Conservation (phyloP, 177 flowering plant species). For the Vitis hybrid region DNA sequence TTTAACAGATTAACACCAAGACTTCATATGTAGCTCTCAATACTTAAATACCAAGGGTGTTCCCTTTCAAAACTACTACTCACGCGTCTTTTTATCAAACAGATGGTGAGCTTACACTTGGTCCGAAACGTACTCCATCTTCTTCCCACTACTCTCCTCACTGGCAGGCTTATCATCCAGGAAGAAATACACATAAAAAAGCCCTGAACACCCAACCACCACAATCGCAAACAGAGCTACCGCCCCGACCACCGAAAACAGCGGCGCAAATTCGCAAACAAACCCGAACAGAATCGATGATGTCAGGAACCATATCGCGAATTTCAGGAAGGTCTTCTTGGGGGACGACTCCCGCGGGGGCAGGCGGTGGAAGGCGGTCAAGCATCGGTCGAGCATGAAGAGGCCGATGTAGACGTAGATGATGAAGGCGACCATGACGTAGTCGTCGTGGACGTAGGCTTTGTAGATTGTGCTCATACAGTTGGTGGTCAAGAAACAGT, state of each 20-base stretch:
- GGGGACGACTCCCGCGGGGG: conserved; percentile 2
- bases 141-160: not conserved
- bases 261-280: conserved; percentile 2
- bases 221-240: not conserved
- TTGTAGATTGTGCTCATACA: not conserved
- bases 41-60: too few species aligned
- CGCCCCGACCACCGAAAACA: not conserved
- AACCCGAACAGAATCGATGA: conserved; percentile 4
- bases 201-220: not conserved
- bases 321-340: conserved; percentile 2
- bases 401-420: conserved; percentile 7
- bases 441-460: not conserved
- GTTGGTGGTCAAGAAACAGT: not conserved
- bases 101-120: not conserved
- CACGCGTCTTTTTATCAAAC: too few species aligned
- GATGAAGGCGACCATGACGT: not conserved
- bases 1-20: too few species aligned
- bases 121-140: not conserved
- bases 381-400: not conserved
- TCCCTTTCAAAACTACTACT: too few species aligned
- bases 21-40: too few species aligned
- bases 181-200: conserved; percentile 13
- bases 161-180: not conserved
- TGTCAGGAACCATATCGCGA: not conserved
- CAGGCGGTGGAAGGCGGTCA: not conserved